phyloP scores from a whole-genome alignment of 164 flowering plant species.

The Liquidambar formosana region DNA sequence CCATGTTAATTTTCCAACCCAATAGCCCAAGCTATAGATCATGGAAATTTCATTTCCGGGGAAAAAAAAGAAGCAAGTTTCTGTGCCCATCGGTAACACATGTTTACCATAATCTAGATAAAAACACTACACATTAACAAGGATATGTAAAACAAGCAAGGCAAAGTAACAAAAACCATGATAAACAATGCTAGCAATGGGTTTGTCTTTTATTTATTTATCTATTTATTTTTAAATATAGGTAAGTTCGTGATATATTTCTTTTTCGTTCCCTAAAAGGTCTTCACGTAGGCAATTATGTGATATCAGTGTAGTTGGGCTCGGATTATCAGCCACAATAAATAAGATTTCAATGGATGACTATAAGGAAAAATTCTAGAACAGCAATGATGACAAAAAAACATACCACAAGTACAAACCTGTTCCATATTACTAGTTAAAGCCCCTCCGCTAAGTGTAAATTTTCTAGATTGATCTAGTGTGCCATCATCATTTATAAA shows the following conservation, averaged over 20 bases:
- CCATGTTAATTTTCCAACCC: too few relatives aligned
- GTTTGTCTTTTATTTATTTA: too few relatives aligned
- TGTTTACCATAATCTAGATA: neutral
- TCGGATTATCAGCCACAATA: neutral
- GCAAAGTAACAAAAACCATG: too few relatives aligned
- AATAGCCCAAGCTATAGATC: too few relatives aligned
- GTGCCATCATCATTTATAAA: slow-evolving; percentile 33
- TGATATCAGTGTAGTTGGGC: neutral
- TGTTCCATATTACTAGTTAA: slow-evolving; percentile 62
- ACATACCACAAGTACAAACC: slow-evolving; percentile 36
- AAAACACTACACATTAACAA: too few relatives aligned
- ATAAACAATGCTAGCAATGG: too few relatives aligned
- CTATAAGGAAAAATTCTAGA: neutral
- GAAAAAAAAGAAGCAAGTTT: neutral
- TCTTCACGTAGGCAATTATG: too few relatives aligned
- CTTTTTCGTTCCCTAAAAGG: too few relatives aligned
- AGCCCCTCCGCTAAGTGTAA: slow-evolving; percentile 22
- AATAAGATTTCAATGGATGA: neutral
- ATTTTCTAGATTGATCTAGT: slow-evolving; percentile 19
- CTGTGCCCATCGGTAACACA: neutral
- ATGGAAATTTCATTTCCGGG: too few relatives aligned
- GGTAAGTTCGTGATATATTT: too few relatives aligned
- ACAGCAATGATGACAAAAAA: neutral
- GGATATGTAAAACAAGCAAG: too few relatives aligned
- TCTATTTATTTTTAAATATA: too few relatives aligned